Percentiles rank a stretch among this genome's conserved stretches.
Conservation (phyloP, 768 basidiomycete genomes). For the Xerocomellus chrysenteron region DNA sequence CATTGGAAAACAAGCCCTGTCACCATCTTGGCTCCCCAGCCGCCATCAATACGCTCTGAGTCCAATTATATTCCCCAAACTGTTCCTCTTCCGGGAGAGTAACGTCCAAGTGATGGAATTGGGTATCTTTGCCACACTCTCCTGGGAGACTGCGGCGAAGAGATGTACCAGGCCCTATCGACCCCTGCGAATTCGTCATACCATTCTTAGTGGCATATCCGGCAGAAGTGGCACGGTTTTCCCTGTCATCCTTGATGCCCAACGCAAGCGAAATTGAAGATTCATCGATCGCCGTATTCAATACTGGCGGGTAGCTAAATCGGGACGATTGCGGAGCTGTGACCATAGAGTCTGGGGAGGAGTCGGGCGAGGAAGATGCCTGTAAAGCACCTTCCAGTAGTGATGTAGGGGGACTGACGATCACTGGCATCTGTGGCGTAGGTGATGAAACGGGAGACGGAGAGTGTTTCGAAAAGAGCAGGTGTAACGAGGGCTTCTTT, state of each 20-base stretch:
- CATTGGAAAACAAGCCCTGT: conserved; percentile 8
- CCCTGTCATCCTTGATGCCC: conserved; percentile 30
- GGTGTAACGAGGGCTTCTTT: conserved; percentile 69
- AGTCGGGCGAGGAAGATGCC: conserved; percentile 32
- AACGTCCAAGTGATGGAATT: conserved; percentile 30
- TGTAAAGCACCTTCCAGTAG: conserved; percentile 20
- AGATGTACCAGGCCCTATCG: conserved; percentile 9
- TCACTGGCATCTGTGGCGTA: conserved; percentile 26
- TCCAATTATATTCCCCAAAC: conserved; percentile 62
- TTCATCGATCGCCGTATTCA: conserved; percentile 63
- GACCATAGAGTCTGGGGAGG: conserved; percentile 46
- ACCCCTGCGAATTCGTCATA: conserved; percentile 16
- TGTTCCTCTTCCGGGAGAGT: conserved; percentile 39
- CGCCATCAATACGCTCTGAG: conserved; percentile 68
- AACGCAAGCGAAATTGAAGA: conserved; percentile 43
- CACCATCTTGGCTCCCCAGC: conserved; percentile 49
- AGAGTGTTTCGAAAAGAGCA: conserved; percentile 67
- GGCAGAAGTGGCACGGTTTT: conserved; percentile 14
- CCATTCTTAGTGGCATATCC: conserved; percentile 13
- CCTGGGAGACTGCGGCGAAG: conserved; percentile 19
- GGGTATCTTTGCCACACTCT: conserved; percentile 17
- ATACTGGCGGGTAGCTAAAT: conserved; percentile 50
- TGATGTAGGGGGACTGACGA: conserved; percentile 7
- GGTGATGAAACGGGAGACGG: conserved; percentile 43
- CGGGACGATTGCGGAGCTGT: conserved; percentile 56